phyloP scores from a whole-genome alignment of 306 rosid genomes.

The Mucuna pruriens region DNA sequence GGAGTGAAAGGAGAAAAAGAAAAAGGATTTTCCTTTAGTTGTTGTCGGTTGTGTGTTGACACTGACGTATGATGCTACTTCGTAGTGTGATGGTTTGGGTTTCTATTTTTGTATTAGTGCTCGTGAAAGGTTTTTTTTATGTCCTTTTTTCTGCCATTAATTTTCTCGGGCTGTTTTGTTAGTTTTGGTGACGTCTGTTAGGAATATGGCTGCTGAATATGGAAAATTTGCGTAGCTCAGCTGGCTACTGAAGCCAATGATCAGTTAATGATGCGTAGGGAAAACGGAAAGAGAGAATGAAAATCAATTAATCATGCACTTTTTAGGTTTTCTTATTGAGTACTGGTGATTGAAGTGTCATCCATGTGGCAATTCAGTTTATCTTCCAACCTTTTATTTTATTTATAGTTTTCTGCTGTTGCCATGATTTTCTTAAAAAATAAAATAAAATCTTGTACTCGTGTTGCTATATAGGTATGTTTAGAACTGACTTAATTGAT shows the following conservation, averaged over 20 bases:
- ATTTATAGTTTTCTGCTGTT: neutral
- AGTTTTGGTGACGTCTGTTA: neutral
- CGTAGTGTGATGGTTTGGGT: neutral
- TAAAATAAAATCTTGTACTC: neutral
- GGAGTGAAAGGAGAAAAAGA: too few relatives aligned
- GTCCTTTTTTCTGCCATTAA: neutral
- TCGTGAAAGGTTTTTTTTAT: neutral
- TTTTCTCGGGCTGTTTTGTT: neutral
- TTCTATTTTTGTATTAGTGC: neutral
- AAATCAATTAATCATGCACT: neutral
- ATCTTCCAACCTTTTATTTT: neutral
- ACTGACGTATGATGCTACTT: neutral
- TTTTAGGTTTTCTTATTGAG: neutral
- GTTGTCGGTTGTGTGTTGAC: neutral
- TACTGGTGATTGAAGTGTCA: neutral
- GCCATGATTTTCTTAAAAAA: neutral
- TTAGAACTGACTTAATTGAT: neutral
- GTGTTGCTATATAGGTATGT: neutral
- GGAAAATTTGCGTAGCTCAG: neutral
- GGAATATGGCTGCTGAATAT: neutral
- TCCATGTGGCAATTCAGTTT: neutral
- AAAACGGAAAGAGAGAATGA: neutral
- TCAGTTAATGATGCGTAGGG: neutral
- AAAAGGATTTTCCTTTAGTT: neutral
- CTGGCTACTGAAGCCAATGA: neutral